Evolutionary conservation across 2,329 filamentous ascomycete species (phyloP), one percentile per base, ranked within the genome.

Genomic region (Botrytis pseudocinerea): DNA sequence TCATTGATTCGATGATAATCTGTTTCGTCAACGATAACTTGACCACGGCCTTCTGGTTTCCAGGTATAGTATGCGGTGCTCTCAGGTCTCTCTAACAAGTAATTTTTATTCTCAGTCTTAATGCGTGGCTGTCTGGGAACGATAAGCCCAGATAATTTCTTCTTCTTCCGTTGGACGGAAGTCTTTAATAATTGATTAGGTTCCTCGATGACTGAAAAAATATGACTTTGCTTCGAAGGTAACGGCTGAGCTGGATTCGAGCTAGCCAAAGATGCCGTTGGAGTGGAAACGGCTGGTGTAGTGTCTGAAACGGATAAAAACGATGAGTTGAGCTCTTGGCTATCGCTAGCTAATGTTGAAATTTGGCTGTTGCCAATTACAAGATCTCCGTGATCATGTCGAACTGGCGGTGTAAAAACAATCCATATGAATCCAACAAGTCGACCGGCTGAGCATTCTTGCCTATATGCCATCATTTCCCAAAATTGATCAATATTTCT

Each of bases 401-500:
- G 63, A 64, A 32, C 28, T 38, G 70, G 79, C 78, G 73, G 83
- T 79, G 72, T 82, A 81, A 98, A 92, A 0, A 98, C 91, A 40
- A 98, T 84, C 95, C 97, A 99, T 40, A 98, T 87, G 77, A 99
- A 99, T 0, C 97, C 97, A 0, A 97, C 97, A 79, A 97, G 87
- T 28, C 95, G 88, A 0, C 96, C 97, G 48, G 94, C 93, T 0
- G 95, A 97, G 80, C 96, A 99, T 80, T 99, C 96, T 81, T 98
- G 96, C 73, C 96, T 87, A 80, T 93, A 98, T 0, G 95, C 92
- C 95, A 99, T 98, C 87, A 97, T 92, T 75, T 99, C 96, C 96
- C 96, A 99, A 80, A 99, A 99, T 77, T 95, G 91, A n/a, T 95
- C 93, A 59, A 99, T 84, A 0, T 90, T 92, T 80, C 88, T 91